Conservation (phyloP, 208 protist species). For the Naegleria lovaniensis region DNA sequence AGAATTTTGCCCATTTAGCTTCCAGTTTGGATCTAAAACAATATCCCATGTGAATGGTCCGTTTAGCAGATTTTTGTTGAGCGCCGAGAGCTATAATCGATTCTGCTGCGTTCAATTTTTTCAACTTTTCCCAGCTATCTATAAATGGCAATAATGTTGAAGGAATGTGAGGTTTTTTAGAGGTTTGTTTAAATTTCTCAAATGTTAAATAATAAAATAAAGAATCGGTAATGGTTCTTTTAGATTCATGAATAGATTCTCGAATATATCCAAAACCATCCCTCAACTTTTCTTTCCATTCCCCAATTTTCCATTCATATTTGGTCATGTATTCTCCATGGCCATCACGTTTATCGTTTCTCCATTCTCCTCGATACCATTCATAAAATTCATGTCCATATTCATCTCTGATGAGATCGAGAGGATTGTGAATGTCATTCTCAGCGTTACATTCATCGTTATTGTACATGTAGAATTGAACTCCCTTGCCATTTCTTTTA, state of each 20-base stretch:
- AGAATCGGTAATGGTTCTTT: background rate
- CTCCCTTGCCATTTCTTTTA: background rate
- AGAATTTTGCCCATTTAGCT: constrained; percentile 4
- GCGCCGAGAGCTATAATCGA: background rate
- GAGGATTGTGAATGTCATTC: background rate
- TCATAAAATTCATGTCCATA: background rate
- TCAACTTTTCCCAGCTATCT: background rate
- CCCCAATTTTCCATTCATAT: background rate
- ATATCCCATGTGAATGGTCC: constrained; percentile 1
- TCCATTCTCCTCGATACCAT: background rate
- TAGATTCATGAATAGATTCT: background rate
- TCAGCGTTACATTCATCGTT: background rate
- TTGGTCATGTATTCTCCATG: background rate
- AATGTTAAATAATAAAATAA: background rate
- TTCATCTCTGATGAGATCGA: background rate
- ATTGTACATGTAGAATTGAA: background rate
- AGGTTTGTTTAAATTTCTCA: background rate
- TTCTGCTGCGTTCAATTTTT: background rate
- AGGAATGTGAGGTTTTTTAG: background rate
- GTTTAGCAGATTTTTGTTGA: background rate
- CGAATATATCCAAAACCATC: background rate
- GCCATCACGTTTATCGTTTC: background rate
- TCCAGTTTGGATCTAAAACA: constrained; percentile 15
- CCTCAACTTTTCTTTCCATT: background rate
- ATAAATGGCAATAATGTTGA: background rate